A percentile compares a stretch with the other conserved stretches of the same genome.
Conservation (phyloP, 2,329 filamentous ascomycete genomes). For the Grosmannia clavigera region DNA sequence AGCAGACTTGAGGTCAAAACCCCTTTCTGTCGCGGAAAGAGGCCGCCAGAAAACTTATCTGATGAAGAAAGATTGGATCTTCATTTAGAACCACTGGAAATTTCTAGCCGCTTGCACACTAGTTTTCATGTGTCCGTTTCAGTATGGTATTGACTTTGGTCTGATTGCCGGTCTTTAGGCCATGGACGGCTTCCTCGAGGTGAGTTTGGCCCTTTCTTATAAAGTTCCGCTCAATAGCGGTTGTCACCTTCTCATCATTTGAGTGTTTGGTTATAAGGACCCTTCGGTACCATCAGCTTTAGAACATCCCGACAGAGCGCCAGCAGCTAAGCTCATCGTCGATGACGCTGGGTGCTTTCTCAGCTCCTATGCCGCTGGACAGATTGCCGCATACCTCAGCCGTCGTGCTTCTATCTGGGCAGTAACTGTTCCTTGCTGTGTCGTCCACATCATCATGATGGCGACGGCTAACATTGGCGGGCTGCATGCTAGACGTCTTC, state of each 20-base stretch:
- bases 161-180: slow-evolving; percentile 37
- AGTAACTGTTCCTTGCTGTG: slow-evolving; percentile 34
- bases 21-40: neutral
- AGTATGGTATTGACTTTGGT: slow-evolving; percentile 38
- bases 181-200: slow-evolving; percentile 35
- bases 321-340: slow-evolving; percentile 36
- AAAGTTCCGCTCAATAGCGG: neutral
- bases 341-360: slow-evolving; percentile 34
- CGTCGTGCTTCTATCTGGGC: slow-evolving; percentile 28
- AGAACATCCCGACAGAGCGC: slow-evolving; percentile 30
- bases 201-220: slow-evolving; percentile 9
- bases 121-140: slow-evolving; percentile 36
- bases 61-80: slow-evolving; percentile 8
- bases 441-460: slow-evolving; percentile 47
- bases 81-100: slow-evolving; percentile 19
- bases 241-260: neutral
- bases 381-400: slow-evolving; percentile 21
- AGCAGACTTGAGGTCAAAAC: neutral
- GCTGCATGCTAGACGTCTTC: slow-evolving; percentile 40
- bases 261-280: slow-evolving; percentile 24
- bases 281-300: slow-evolving; percentile 21
- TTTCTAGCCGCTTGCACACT: slow-evolving; percentile 29
- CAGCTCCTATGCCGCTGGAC: slow-evolving; percentile 28
- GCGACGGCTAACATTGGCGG: slow-evolving; percentile 37
- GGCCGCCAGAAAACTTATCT: slow-evolving; percentile 1